These are phyloP conservation scores for Saussurea involucrata DNA, from an alignment of 129 eudicot species.

Conservation along the genomic window DNA sequence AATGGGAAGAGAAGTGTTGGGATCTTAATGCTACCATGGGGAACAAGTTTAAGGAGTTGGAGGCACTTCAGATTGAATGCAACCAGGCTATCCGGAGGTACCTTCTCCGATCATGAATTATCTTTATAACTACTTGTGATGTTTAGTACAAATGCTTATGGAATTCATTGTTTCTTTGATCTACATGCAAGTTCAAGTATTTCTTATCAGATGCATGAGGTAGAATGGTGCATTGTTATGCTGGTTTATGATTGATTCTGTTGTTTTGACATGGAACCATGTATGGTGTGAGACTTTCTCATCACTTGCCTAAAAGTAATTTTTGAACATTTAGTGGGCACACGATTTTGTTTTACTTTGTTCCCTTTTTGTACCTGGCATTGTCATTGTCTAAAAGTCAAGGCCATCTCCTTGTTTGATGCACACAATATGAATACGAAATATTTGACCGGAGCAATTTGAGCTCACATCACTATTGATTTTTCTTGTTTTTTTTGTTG, in stretches of 20 bases:
- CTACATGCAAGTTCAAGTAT: background rate
- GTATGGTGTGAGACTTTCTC: background rate
- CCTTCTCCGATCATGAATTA: background rate
- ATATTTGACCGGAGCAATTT: background rate
- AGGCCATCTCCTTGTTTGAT: background rate
- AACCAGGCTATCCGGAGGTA: conserved; percentile 78
- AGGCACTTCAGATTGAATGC: conserved; percentile 59
- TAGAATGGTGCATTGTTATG: background rate
- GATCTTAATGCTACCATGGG: conserved; percentile 51
- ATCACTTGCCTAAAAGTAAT: background rate
- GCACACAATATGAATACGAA: background rate
- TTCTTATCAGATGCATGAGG: background rate
- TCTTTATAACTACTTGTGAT: background rate
- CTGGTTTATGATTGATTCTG: conserved; percentile 13
- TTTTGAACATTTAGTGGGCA: background rate
- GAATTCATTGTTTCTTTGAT: background rate
- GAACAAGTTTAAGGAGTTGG: conserved; percentile 71
- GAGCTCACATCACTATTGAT: background rate
- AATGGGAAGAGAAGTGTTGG: conserved; percentile 91
- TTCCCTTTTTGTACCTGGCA: background rate
- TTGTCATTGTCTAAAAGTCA: background rate
- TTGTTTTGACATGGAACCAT: background rate
- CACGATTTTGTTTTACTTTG: background rate
- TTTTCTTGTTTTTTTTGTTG: conserved; percentile 2
- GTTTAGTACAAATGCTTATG: background rate